These are phyloP conservation scores for Alternaria sp. DNA, from an alignment of 2,329 filamentous ascomycete genomes.

Conservation along the genomic window DNA sequence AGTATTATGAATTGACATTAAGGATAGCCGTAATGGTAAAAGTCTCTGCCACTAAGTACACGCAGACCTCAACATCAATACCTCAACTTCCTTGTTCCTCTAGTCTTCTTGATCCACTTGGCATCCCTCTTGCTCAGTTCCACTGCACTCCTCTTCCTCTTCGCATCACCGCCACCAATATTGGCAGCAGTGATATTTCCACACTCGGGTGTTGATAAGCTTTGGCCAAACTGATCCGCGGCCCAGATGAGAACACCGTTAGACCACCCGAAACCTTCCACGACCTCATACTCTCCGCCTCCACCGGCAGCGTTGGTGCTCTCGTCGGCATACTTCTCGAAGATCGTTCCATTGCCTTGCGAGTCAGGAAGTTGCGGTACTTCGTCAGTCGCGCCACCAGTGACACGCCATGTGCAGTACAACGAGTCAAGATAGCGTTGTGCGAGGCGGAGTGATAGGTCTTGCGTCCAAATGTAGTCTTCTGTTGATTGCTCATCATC, in stretches of 20 bases:
- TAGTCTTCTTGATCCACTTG: constrained; percentile 38
- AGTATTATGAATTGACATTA: background rate
- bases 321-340: constrained; percentile 71
- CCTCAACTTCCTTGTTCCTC: constrained; percentile 2
- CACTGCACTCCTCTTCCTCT: constrained; percentile 40
- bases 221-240: constrained; percentile 65
- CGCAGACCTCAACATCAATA: background rate
- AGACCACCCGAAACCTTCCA: constrained; percentile 74
- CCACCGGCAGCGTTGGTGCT: constrained; percentile 66
- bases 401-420: constrained; percentile 74
- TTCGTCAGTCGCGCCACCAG: constrained; percentile 63
- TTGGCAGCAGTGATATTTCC: constrained; percentile 40
- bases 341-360: constrained; percentile 67
- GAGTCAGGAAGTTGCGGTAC: constrained; percentile 34
- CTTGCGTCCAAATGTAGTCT: constrained; percentile 61
- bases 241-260: constrained; percentile 73
- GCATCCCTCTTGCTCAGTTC: constrained; percentile 40
- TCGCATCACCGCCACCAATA: constrained; percentile 16
- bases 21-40: background rate
- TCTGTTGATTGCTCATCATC: constrained; percentile 51
- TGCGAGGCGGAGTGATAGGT: constrained; percentile 63
- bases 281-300: constrained; percentile 72
- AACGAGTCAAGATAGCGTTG: constrained; percentile 72
- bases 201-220: constrained; percentile 60
- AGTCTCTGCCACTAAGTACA: background rate